Percentiles rank a stretch among this genome's conserved stretches.
Evolutionary conservation across 805 yeast species (phyloP).

Genomic region (Wickerhamiella sergipiensis): DNA sequence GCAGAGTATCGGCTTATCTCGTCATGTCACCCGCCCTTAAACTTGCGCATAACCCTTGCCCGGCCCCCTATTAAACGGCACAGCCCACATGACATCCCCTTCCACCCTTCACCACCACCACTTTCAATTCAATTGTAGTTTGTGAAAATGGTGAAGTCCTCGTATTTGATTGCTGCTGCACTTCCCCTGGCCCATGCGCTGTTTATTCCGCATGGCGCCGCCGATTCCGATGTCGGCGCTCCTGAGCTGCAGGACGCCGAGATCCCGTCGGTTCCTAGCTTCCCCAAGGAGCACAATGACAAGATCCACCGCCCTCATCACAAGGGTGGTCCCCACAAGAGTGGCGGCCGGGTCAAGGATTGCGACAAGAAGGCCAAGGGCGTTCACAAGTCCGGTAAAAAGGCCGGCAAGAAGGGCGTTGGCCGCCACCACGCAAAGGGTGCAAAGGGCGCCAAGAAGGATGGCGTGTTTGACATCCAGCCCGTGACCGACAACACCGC

Average conservation of each 20-base stretch:
- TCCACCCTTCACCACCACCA: neutral
- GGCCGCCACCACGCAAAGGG: neutral
- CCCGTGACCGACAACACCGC: neutral
- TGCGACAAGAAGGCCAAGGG: neutral
- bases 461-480: neutral
- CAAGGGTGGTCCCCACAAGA: neutral
- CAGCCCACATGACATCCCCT: neutral
- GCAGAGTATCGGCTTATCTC: neutral
- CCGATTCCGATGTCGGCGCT: constrained; percentile 1
- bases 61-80: neutral
- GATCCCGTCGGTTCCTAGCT: neutral
- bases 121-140: neutral
- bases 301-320: neutral
- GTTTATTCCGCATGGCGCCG: constrained; percentile 17
- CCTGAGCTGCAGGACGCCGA: constrained; percentile 1
- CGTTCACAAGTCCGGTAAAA: neutral
- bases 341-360: neutral
- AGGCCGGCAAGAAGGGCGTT: constrained; percentile 1
- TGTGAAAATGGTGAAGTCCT: constrained; percentile 15
- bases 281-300: neutral
- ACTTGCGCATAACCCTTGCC: constrained; percentile 1
- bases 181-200: constrained; percentile 15
- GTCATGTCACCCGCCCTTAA: neutral
- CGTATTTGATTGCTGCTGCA: constrained; percentile 15
- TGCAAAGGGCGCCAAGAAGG: neutral